Conservation (phyloP, 768 basidiomycete species). For the Phylloporus scabripes region DNA sequence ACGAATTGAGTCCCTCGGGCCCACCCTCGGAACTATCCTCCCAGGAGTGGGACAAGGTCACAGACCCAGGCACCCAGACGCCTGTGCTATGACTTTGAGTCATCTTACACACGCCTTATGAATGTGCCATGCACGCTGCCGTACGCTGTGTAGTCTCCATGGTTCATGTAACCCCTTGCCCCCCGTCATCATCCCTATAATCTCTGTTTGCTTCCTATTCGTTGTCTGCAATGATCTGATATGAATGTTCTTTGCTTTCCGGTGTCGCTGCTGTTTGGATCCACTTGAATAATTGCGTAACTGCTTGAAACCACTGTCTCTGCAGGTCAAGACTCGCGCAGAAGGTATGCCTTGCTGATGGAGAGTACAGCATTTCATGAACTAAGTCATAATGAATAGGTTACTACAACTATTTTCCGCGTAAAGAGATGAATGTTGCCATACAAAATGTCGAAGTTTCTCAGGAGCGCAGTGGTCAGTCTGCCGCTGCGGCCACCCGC, state of each 20-base stretch:
- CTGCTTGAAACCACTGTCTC: conserved; percentile 10
- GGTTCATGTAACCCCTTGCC: conserved; percentile 22
- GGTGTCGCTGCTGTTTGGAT: conserved; percentile 14
- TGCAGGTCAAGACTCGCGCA: conserved; percentile 59
- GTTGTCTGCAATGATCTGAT: conserved; percentile 50
- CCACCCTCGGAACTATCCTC: conserved; percentile 85
- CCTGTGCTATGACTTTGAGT: conserved; percentile 37
- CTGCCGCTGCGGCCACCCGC: conserved; percentile 21
- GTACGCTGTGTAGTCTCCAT: conserved; percentile 29
- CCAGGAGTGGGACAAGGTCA: conserved; percentile 86
- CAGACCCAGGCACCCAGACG: conserved; percentile 61
- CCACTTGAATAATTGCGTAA: conserved; percentile 11
- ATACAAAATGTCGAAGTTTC: conserved; percentile 37
- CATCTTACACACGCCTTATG: conserved; percentile 23
- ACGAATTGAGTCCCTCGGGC: conserved; percentile 56
- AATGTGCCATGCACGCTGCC: conserved; percentile 27
- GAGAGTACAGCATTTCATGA: conserved; percentile 5
- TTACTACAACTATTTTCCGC: conserved; percentile 77
- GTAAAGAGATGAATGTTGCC: conserved; percentile 62
- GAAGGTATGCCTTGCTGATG: conserved; percentile 59
- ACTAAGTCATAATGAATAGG: conserved; percentile 39
- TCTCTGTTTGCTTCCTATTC: conserved; percentile 18
- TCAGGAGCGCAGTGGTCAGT: conserved; percentile 13
- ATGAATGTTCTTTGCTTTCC: conserved; percentile 37
- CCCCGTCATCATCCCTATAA: conserved; percentile 14